Evolutionary conservation across 495 filamentous ascomycete genomes (phyloP).

Genomic region (Aspergillus asperescens): DNA sequence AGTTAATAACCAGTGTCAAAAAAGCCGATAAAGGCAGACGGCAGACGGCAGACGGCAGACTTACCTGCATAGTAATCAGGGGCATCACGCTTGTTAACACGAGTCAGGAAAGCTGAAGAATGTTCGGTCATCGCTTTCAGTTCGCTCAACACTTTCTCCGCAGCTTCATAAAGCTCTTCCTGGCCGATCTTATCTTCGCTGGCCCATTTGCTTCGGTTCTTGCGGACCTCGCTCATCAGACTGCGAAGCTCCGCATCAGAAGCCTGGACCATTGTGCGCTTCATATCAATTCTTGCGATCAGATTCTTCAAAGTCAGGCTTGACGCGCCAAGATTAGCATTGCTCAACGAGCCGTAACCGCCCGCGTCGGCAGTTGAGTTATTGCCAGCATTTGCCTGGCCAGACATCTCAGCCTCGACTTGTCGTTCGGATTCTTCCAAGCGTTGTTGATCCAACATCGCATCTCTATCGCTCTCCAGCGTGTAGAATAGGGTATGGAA

Average conservation of each 20-base stretch:
- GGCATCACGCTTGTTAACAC: conserved; percentile 93
- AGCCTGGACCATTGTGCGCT: conserved; percentile 78
- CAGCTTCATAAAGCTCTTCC: conserved; percentile 94
- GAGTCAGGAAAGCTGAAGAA: conserved; percentile 83
- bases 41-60: conserved; percentile 21
- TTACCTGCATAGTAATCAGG: conserved; percentile 89
- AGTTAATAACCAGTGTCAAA: conserved; percentile 17
- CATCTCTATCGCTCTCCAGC: conserved; percentile 86
- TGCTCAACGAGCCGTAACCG: conserved; percentile 81
- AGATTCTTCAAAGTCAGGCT: conserved; percentile 94
- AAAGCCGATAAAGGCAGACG: too few relatives aligned
- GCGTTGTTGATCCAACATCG: conserved; percentile 96
- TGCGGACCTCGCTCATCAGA: conserved; percentile 93
- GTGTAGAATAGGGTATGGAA: conserved; percentile 93
- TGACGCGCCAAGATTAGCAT: conserved; percentile 91
- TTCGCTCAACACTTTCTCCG: conserved; percentile 92
- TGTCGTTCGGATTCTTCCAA: conserved; percentile 94
- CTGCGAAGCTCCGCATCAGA: conserved; percentile 88
- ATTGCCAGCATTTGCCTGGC: conserved; percentile 51
- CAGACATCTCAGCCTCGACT: conserved; percentile 86
- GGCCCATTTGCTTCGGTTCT: conserved; percentile 97
- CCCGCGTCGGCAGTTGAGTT: conserved; percentile 44
- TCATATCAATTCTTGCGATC: conserved; percentile 88
- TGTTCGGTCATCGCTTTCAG: conserved; percentile 96
- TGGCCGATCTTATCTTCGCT: conserved; percentile 95